A percentile compares a stretch with the other conserved stretches of the same genome.
Evolutionary conservation across 2,329 filamentous ascomycete species (phyloP).

Genomic region (Pseudocercospora crystallina): DNA sequence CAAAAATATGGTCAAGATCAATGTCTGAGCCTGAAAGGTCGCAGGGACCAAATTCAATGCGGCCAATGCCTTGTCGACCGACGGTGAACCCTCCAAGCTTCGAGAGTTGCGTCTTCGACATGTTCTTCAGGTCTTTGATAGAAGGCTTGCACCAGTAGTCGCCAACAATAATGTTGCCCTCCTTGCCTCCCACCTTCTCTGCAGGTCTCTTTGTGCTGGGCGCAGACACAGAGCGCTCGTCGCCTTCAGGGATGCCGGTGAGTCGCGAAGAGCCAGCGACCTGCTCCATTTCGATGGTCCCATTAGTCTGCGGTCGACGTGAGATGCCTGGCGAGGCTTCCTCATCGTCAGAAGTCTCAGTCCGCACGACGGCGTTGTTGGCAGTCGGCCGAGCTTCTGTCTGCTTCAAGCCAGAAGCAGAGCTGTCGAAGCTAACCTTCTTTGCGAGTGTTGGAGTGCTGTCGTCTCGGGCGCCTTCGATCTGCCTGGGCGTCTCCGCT

Average conservation of each 20-base stretch:
- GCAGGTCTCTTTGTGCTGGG: conserved; percentile 21
- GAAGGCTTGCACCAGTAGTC: conserved; percentile 85
- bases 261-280: conserved; percentile 53
- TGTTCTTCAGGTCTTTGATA: conserved; percentile 69
- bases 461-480: conserved; percentile 29
- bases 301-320: conserved; percentile 38
- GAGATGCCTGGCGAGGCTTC: conserved; percentile 50
- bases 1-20: conserved; percentile 76
- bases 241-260: conserved; percentile 74
- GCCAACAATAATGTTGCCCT: conserved; percentile 54
- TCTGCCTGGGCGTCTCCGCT: conserved; percentile 16
- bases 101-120: conserved; percentile 78
- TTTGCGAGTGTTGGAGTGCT: conserved; percentile 59
- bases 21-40: conserved; percentile 76
- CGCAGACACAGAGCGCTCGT: conserved; percentile 35
- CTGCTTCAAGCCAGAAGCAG: conserved; percentile 44
- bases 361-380: conserved; percentile 51
- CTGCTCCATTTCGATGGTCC: conserved; percentile 65
- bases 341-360: conserved; percentile 44
- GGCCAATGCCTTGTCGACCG: conserved; percentile 77
- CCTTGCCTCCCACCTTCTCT: conserved; percentile 15
- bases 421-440: conserved; percentile 87
- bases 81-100: conserved; percentile 74
- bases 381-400: conserved; percentile 36
- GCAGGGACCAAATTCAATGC: conserved; percentile 68